Conservation (phyloP, 306 rosid genomes). For the Casuarina equisetifolia region DNA sequence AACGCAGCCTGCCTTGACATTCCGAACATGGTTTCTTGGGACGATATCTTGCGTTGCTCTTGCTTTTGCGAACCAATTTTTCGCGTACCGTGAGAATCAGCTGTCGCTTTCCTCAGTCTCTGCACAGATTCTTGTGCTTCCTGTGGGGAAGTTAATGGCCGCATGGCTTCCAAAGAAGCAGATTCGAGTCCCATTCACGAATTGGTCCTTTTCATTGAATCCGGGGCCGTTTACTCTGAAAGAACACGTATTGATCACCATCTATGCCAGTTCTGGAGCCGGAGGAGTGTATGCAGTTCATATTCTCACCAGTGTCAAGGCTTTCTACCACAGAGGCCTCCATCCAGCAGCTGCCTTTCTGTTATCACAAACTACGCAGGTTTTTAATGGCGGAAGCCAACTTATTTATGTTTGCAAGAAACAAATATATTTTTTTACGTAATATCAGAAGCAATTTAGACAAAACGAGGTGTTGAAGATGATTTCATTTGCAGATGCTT, state of each 20-base stretch:
- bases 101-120: constrained; percentile 54
- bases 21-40: constrained; percentile 86
- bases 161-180: constrained; percentile 48
- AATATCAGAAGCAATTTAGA: no score
- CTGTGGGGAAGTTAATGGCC: constrained; percentile 86
- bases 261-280: constrained; percentile 72
- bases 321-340: constrained; percentile 62
- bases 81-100: constrained; percentile 62
- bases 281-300: constrained; percentile 67
- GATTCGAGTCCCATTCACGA: constrained; percentile 45
- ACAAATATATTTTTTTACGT: no score
- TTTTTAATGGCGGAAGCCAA: not conserved
- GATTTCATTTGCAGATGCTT: constrained; percentile 52
- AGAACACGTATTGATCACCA: constrained; percentile 82
- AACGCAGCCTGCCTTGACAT: constrained; percentile 60
- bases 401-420: no score
- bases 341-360: constrained; percentile 64
- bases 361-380: constrained; percentile 82
- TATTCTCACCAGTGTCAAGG: constrained; percentile 78
- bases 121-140: constrained; percentile 70
- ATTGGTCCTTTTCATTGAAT: constrained; percentile 61
- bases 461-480: no score
- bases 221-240: constrained; percentile 82
- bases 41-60: constrained; percentile 53
- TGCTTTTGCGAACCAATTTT: constrained; percentile 76